A percentile compares a stretch with the other conserved stretches of the same genome.
These are phyloP conservation scores for Sarocladium strictum DNA, from an alignment of 2,329 filamentous ascomycete species.

Conservation along the genomic window DNA sequence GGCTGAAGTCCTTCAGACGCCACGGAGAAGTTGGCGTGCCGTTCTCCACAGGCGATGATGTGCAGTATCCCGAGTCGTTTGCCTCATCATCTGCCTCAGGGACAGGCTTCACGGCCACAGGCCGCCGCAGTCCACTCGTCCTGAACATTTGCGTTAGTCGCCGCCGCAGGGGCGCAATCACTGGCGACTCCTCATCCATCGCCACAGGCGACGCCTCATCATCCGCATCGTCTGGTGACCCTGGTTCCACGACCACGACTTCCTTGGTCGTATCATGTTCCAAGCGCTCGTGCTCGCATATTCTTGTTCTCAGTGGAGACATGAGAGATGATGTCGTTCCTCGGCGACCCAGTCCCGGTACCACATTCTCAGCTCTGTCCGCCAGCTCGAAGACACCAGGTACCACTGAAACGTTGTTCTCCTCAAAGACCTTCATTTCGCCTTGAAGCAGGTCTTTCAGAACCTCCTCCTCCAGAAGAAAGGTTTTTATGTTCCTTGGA, in stretches of 20 bases:
- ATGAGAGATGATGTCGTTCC: background rate
- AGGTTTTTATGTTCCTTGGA: background rate
- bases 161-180: background rate
- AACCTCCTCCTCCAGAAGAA: background rate
- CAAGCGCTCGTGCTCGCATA: conserved; percentile 5
- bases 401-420: background rate
- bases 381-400: conserved; percentile 1
- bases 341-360: background rate
- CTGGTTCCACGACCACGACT: conserved; percentile 1
- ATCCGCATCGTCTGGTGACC: background rate
- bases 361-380: background rate
- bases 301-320: background rate
- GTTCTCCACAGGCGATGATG: background rate
- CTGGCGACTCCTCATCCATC: background rate
- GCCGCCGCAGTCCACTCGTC: background rate
- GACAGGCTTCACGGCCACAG: background rate
- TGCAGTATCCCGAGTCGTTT: conserved; percentile 1
- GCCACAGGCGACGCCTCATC: background rate
- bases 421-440: background rate
- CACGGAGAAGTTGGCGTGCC: background rate
- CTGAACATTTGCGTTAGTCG: background rate
- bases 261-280: conserved; percentile 2
- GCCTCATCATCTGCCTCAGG: background rate
- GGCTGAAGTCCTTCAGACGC: background rate
- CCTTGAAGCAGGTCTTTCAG: background rate